Percentiles rank a stretch among this genome's conserved stretches.
These are phyloP conservation scores for Trichoderma harzianum DNA, from an alignment of 2,329 filamentous ascomycete genomes.

Conservation along the genomic window DNA sequence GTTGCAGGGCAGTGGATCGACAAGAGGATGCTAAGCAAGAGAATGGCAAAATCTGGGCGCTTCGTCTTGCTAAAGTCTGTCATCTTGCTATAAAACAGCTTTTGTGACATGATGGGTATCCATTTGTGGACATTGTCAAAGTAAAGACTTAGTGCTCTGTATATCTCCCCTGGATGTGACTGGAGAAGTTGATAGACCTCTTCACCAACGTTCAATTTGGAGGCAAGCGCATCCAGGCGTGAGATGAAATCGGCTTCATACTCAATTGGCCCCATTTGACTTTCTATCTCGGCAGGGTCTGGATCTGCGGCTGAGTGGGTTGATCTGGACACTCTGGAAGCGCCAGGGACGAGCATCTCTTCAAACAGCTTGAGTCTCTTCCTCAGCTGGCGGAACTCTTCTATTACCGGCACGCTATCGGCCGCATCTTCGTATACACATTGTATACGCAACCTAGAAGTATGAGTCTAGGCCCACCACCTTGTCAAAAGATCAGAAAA, in stretches of 20 bases:
- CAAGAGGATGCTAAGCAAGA: conserved; percentile 7
- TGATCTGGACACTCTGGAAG: background rate
- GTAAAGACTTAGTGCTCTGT: conserved; percentile 4
- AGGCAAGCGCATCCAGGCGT: background rate
- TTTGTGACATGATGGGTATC: conserved; percentile 16
- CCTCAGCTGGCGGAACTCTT: conserved; percentile 14
- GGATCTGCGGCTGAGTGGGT: background rate
- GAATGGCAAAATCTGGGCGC: conserved; percentile 8
- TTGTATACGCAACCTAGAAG: background rate
- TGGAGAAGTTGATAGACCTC: conserved; percentile 14
- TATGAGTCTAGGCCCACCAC: background rate
- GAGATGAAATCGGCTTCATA: background rate
- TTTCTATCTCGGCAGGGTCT: background rate
- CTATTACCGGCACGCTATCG: conserved; percentile 3
- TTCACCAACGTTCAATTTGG: background rate
- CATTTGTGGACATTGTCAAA: conserved; percentile 15
- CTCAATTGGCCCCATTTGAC: background rate
- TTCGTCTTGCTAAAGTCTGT: conserved; percentile 12
- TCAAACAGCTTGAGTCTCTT: conserved; percentile 11
- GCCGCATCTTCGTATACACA: conserved; percentile 10
- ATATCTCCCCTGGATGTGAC: conserved; percentile 12
- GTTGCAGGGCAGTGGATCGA: conserved; percentile 1
- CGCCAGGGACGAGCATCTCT: background rate
- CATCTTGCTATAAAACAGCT: conserved; percentile 8
- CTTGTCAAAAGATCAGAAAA: background rate